phyloP scores from a whole-genome alignment of 495 filamentous ascomycete species.

The Aspergillus taichungensis region DNA sequence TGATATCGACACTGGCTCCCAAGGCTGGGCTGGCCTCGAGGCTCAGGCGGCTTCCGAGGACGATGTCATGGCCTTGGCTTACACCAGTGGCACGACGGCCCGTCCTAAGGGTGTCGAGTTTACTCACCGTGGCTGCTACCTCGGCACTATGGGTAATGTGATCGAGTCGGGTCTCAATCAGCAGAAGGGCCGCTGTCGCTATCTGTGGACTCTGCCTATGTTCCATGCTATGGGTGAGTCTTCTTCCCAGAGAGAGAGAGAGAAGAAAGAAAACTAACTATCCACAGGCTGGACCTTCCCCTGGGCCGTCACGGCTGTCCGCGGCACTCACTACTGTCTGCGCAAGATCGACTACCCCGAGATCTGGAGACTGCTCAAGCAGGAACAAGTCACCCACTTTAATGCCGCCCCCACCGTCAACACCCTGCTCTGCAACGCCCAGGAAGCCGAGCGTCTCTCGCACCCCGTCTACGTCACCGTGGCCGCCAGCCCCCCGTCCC shows the following conservation, averaged over 20 bases:
- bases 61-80: slow-evolving; percentile 71
- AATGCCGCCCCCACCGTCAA: slow-evolving; percentile 96
- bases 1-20: slow-evolving; percentile 50
- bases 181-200: slow-evolving; percentile 57
- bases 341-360: slow-evolving; percentile 90
- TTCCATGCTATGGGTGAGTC: slow-evolving; percentile 78
- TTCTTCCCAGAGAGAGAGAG: neutral
- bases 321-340: slow-evolving; percentile 90
- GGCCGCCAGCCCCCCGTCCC: slow-evolving; percentile 81
- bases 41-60: slow-evolving; percentile 65
- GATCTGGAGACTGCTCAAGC: slow-evolving; percentile 81
- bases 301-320: slow-evolving; percentile 84
- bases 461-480: slow-evolving; percentile 80
- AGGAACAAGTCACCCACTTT: slow-evolving; percentile 85
- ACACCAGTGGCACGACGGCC: slow-evolving; percentile 91
- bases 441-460: slow-evolving; percentile 59
- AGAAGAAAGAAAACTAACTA: neutral
- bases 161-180: slow-evolving; percentile 81
- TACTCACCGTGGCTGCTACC: slow-evolving; percentile 79
- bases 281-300: slow-evolving; percentile 61
- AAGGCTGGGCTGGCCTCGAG: slow-evolving; percentile 72
- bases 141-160: slow-evolving; percentile 76
- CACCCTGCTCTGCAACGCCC: slow-evolving; percentile 73
- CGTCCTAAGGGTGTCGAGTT: slow-evolving; percentile 89
- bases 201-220: slow-evolving; percentile 92